These are phyloP conservation scores for Psidium friedrichsthalianum DNA, from an alignment of 345 rosid species.

Conservation along the genomic window DNA sequence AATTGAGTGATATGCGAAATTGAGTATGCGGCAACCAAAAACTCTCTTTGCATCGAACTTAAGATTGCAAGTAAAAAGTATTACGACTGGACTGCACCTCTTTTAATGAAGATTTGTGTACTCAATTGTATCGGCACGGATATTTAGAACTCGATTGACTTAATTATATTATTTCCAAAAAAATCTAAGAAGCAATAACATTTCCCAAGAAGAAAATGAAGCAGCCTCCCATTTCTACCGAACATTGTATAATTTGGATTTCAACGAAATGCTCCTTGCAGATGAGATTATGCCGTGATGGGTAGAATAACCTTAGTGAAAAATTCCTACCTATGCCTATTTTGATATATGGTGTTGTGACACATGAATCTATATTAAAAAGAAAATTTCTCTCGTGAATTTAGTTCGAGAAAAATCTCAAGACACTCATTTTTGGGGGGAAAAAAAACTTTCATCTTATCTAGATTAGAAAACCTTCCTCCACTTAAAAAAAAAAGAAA, in stretches of 20 bases:
- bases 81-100: background rate
- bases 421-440: background rate
- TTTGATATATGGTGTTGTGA: background rate
- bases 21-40: background rate
- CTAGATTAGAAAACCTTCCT: background rate
- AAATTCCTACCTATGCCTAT: background rate
- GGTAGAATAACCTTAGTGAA: background rate
- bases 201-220: background rate
- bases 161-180: background rate
- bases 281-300: background rate
- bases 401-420: background rate
- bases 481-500: background rate
- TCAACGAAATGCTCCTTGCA: background rate
- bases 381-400: background rate
- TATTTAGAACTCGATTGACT: background rate
- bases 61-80: background rate
- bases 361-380: background rate
- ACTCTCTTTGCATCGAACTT: background rate
- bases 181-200: background rate
- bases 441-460: background rate
- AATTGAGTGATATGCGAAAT: background rate
- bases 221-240: background rate
- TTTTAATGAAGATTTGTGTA: background rate
- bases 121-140: rapidly evolving
- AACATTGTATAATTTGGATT: background rate